A percentile compares a stretch with the other conserved stretches of the same genome.
These are phyloP conservation scores for Dictyostelium discoideum DNA, from an alignment of 78 protist genomes.

Conservation along the genomic window dicty_2.7 NC_007091.3:2921001-2921500, in stretches of 20 bases:
- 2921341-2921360: not conserved
- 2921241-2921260: not conserved
- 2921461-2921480: conserved; percentile 25
- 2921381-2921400: not conserved
- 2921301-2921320: conserved; percentile 2
- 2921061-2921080: not conserved
- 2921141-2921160: not conserved
- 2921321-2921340: not conserved
- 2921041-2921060: not conserved
- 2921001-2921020: not conserved
- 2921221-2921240: not conserved
- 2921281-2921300: not conserved
- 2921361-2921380: not conserved
- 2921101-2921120: not conserved
- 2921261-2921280: not conserved
- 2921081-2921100: not conserved
- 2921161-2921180: not conserved
- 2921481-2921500: conserved; percentile 18
- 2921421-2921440: not conserved
- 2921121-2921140: not conserved
- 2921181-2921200: not conserved
- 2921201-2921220: not conserved
- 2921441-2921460: conserved; percentile 29
- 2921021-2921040: not conserved
- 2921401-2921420: not conserved